These are phyloP conservation scores for Aspergillus sp. DNA, from an alignment of 2,329 filamentous ascomycete species.

Conservation along the genomic window DNA sequence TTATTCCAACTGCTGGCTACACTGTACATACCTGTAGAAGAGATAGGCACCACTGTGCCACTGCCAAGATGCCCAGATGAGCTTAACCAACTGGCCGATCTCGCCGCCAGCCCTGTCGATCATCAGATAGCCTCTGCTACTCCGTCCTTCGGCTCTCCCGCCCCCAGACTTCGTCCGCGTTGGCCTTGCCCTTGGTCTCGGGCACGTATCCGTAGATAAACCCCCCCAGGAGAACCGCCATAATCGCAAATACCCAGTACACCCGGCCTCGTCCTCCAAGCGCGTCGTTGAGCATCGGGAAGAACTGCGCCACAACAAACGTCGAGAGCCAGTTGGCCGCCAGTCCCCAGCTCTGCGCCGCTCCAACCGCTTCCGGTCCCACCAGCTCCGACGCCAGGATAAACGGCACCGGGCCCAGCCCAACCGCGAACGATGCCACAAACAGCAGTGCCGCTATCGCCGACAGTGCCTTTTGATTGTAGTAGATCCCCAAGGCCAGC, in stretches of 20 bases:
- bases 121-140: no score
- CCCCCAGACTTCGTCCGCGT: slow-evolving; percentile 86
- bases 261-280: slow-evolving; percentile 73
- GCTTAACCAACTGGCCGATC: no score
- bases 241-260: slow-evolving; percentile 79
- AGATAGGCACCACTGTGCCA: not conserved
- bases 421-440: slow-evolving; percentile 81
- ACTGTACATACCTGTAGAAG: no score
- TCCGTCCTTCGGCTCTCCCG: slow-evolving; percentile 35
- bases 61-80: not conserved
- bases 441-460: slow-evolving; percentile 75
- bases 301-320: slow-evolving; percentile 88
- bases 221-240: slow-evolving; percentile 58
- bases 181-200: slow-evolving; percentile 78
- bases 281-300: slow-evolving; percentile 72
- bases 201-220: slow-evolving; percentile 72
- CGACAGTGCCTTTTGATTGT: slow-evolving; percentile 62
- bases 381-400: slow-evolving; percentile 89
- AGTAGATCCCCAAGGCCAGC: slow-evolving; percentile 71
- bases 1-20: no score
- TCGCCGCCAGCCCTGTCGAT: no score
- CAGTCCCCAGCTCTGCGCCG: slow-evolving; percentile 79
- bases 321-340: slow-evolving; percentile 84
- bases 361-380: slow-evolving; percentile 78
- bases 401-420: slow-evolving; percentile 88